phyloP scores from a whole-genome alignment of 2,329 filamentous ascomycete genomes.

The Clathrospora elynae region DNA sequence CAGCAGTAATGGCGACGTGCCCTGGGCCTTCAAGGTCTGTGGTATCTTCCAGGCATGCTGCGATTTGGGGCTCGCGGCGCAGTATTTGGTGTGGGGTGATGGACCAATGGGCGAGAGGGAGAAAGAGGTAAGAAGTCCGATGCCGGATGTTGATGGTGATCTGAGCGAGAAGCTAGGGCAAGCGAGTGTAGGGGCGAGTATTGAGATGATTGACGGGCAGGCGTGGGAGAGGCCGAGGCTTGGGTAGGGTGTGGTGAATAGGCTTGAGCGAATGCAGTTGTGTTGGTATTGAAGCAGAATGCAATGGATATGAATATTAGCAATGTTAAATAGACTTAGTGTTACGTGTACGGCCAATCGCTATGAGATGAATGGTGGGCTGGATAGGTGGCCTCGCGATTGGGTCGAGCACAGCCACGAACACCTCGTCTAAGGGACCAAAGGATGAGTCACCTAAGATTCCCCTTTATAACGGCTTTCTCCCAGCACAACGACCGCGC shows the following conservation, averaged over 20 bases:
- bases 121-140: constrained; percentile 34
- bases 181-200: constrained; percentile 12
- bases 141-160: constrained; percentile 23
- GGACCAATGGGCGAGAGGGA: constrained; percentile 26
- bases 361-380: no score
- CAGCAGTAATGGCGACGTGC: constrained; percentile 69
- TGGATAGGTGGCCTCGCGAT: no score
- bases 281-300: neutral
- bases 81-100: constrained; percentile 61
- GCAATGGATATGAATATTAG: neutral
- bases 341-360: no score
- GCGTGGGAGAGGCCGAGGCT: constrained; percentile 34
- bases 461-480: no score
- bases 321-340: no score
- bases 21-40: constrained; percentile 79
- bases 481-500: no score
- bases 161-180: constrained; percentile 20
- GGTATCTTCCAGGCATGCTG: constrained; percentile 80
- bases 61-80: constrained; percentile 73
- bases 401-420: no score
- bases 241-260: neutral
- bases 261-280: no score
- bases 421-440: no score
- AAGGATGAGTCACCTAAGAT: no score
- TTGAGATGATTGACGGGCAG: constrained; percentile 25